Evolutionary conservation across 129 eudicot genomes (phyloP), one percentile per base, ranked within the genome.

Genomic region (Smallanthus sonchifolius): DNA sequence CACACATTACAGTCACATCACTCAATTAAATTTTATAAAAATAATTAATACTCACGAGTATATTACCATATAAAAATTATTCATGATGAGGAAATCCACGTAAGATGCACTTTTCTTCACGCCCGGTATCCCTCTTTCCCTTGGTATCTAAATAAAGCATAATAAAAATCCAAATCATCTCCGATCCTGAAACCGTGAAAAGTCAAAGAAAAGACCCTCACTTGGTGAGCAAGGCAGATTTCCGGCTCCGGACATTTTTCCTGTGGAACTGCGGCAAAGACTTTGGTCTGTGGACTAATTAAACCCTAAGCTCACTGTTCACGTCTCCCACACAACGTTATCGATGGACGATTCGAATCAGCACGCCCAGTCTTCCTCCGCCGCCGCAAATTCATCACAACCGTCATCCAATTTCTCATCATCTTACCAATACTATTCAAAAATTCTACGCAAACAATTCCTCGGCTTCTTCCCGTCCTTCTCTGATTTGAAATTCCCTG

Each of bases 401-500:
- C 24, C 75, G 19, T 13, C 73, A 32, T 79, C 83, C 62, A 72
- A 16, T 40, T 13, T 52, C 28, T 17, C 59, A 72, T 79, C 74
- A 40, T 79, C 74, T 30, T 79, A 70, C 54, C 65, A 61, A 78
- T 47, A 78, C 62, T 78, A 56, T 57, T 63, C 69, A 5, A 54
- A 39, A 43, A 9, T 42, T 6, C 2, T 79, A 65, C 74, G 78
- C 51, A 48, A 65, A 54, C 78, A 37, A 1, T 14, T 90, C 14
- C 17, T 45, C 57, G 44, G 76, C 34, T 56, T 82, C 69, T n/a
- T 82, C 62, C 86, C 86, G 30, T 35, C 75, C 13, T 48, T 75
- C 4, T 15, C 80, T 7, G 45, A 72, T 67, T 63, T 83, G 8
- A 68, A 77, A 4, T 14, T 77, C 7, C 70, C 75, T 9, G 70